A percentile compares a stretch with the other conserved stretches of the same genome.
Evolutionary conservation across 2,329 filamentous ascomycete genomes (phyloP).

Genomic region (Didymella sp.): DNA sequence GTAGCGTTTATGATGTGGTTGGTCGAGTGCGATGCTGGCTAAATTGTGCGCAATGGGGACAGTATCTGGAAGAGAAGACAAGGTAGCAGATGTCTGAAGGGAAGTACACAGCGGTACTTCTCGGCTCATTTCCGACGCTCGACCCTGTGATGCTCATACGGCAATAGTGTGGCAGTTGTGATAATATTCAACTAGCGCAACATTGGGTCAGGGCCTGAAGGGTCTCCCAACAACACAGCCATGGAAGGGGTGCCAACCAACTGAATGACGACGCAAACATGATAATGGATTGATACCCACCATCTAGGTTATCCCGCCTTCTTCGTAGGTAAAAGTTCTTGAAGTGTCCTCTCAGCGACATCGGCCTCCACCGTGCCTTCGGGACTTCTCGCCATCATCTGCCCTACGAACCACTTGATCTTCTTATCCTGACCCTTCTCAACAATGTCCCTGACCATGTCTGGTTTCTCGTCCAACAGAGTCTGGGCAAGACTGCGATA

Average conservation of each 20-base stretch:
- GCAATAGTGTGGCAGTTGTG: background rate
- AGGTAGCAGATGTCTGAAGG: no score
- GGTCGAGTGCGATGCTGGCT: background rate
- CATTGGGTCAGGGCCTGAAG: background rate
- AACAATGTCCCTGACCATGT: constrained; percentile 66
- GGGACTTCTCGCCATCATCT: constrained; percentile 68
- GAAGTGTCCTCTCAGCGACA: constrained; percentile 63
- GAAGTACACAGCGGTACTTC: no score
- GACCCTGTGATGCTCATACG: background rate
- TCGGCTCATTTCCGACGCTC: no score
- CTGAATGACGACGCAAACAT: no score
- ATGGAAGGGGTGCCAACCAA: background rate
- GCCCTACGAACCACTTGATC: constrained; percentile 71
- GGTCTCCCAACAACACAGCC: background rate
- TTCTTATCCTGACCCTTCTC: constrained; percentile 69
- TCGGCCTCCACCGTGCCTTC: constrained; percentile 68
- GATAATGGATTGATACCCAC: background rate
- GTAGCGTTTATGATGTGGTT: background rate
- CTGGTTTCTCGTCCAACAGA: constrained; percentile 62
- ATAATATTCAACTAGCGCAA: background rate
- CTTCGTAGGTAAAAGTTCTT: constrained; percentile 53
- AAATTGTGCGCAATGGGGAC: background rate
- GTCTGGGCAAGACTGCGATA: constrained; percentile 63
- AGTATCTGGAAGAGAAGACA: no score
- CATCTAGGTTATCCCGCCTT: background rate